Evolutionary conservation across 1,284 basidiomycete species (phyloP), one percentile per base, ranked within the genome.

Genomic region (Austroboletus niveus): DNA sequence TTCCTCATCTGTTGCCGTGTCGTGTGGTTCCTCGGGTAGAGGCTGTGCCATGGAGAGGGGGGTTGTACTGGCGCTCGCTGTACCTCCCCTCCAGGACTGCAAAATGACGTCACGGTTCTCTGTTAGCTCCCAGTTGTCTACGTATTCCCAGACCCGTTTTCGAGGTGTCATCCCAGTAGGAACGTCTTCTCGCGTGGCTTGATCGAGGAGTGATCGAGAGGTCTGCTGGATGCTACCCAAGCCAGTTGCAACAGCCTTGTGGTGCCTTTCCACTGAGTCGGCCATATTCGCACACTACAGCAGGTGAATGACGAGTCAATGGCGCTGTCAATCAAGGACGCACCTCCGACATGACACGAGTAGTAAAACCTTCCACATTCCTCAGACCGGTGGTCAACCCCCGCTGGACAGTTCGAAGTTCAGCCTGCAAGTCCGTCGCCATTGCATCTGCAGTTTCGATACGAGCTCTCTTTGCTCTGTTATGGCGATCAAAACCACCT

Each of bases 91-190:
- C 77, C 80, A 80, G 31, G 73, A 71, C 44, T 75, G 71, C 42
- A 91, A 57, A 22, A 89, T 66, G 4, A 72, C 69, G 6, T 84
- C 80, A 30, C 89, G 79, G 54, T 69, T 76, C 55, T 78, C 73
- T 8, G 87, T 89, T 49, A 86, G 69, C 42, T 82, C 76, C 87
- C 89, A 90, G 48, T 80, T 69, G 54, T 87, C 84, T 6, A 75
- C 72, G 57, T 84, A 86, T 53, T 83, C 70, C 81, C 84, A 87
- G 34, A 69, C 69, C 38, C 85, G 82, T 71, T 89, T 91, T 41
- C 78, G 79, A 27, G 89, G 89, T 5, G 89, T 92, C 49, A 69
- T 70, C 9, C 88, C 89, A 10, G 84, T 87, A 3, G 84, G 70
- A 30, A 70, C 64, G 59, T 89, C 88, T 51, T 84, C 81, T 50